Evolutionary conservation across 106 monocot species (phyloP).

Genomic region (Dioscorea dumetorum): DNA sequence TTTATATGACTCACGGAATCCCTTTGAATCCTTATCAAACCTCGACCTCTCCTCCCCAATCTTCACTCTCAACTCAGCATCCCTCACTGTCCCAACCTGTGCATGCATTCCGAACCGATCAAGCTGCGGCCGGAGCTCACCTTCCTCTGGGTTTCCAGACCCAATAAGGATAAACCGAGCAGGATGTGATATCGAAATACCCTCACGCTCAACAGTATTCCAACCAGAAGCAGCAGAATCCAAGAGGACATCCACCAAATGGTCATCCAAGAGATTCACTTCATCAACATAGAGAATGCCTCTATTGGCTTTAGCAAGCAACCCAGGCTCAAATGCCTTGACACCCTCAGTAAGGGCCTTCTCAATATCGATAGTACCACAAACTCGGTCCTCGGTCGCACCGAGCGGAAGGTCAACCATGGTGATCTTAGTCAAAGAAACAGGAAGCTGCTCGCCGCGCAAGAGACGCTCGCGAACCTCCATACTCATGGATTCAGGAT

Average conservation of each 20-base stretch:
- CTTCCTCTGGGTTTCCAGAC: conserved; percentile 96
- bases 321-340: conserved; percentile 96
- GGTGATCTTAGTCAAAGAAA: conserved; percentile 56
- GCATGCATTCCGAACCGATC: conserved; percentile 99
- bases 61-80: conserved; percentile 93
- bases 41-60: conserved; percentile 91
- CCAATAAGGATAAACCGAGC: conserved; percentile 97
- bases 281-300: conserved; percentile 98
- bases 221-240: conserved; percentile 98
- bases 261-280: conserved; percentile 97
- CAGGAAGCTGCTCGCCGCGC: conserved; percentile 40
- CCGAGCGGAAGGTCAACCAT: conserved; percentile 99
- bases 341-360: conserved; percentile 98
- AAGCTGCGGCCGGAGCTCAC: conserved; percentile 92
- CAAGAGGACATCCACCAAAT: conserved; percentile 89
- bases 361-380: conserved; percentile 98
- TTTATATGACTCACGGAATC: conserved; percentile 67
- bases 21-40: conserved; percentile 77
- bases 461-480: conserved; percentile 60
- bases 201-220: conserved; percentile 99
- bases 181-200: conserved; percentile 97
- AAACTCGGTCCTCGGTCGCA: conserved; percentile 95
- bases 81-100: conserved; percentile 92
- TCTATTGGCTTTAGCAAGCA: conserved; percentile 95
- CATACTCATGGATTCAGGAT: conserved; percentile 81